Base-by-base conservation (phyloP, 2,329 filamentous ascomycete genomes). In the Trichoderma harzianum region DNA sequence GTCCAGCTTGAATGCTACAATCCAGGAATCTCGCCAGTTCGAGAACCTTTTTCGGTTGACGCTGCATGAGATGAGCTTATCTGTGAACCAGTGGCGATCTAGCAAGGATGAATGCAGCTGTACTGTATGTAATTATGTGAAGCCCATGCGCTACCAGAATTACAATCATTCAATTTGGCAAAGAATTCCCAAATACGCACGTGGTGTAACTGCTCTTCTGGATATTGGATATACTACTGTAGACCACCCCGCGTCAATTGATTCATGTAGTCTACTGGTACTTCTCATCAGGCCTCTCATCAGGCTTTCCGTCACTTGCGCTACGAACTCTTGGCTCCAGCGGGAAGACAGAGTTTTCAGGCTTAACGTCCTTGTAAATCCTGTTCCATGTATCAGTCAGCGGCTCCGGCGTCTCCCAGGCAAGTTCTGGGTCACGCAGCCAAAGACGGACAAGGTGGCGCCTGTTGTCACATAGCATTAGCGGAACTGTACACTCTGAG, bases 271-370 rank as follows among this genome's bases (percentile, higher is more conserved):
- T 69, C 28, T 65, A 64, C 69, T 65, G 14, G 7, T 26, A 43
- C 24, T 70, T 70, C 6, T 36, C 34, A 36, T 36, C 34, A 16
- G 34, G 12, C 34, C 11, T 11, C 24, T 53, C 57, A 12, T 34
- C 18, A 28, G 69, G 24, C n/a, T 47, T 65, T 7, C 60, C 62
- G 21, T 64, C 57, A 16, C 64, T 65, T 26, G 65, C 58, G 26
- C 63, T 69, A 6, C 70, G 70, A 43, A 72, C 58, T 8, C 34
- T 64, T 47, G 87, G 86, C 76, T 91, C 86, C 2, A 89, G 79
- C 0, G 88, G 88, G 68, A 90, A 87, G 0, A 89, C 84, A 43
- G 86, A 82, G 12, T 82, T 84, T 73, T 89, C 86, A 0, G 84
- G 80, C 3, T 79, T 84, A 3, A 90, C 83, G 4, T 82, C 85